Evolutionary conservation across 768 basidiomycete species (phyloP), one percentile per base, ranked within the genome.

Genomic region (Xerocomellus intermedius): DNA sequence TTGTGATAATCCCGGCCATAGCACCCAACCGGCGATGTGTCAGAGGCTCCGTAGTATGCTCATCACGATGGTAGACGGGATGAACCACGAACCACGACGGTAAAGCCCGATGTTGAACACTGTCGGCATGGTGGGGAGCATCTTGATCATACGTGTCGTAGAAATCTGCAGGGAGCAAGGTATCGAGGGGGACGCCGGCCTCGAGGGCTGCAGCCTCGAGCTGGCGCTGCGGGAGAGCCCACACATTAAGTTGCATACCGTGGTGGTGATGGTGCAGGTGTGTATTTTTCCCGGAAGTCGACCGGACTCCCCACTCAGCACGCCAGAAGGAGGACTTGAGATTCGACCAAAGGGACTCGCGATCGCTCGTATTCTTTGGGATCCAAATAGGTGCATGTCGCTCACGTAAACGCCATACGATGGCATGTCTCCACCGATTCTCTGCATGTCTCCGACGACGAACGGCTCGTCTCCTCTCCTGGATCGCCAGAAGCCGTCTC

Each of bases 121-220:
- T 42, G 2, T 8, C 12, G 16, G 43, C 14, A 19, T 58, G 55
- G 0, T 16, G 0, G 4, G 44, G 49, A 2, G 12, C 5, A 12
- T 55, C 60, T 30, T 28, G 47, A 37, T 51, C 44, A 26, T 65
- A 60, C 0, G 54, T 55, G 24, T 63, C 62, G 38, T 66, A 68
- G 37, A 75, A 73, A 24, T 66, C 68, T 7, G 68, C 65, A 3
- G 82, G 82, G 3, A 84, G 66, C 4, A 87, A 73, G 32, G 73
- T 75, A 36, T 75, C 72, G 2, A 86, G 74, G 1, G 86, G 79
- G 0, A 83, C 81, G 4, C 86, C 86, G 4, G 86, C 84, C 67
- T 90, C 89, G 60, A 84, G 73, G 5, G 86, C 84, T 4, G 86
- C 82, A 19, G 75, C 77, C 55, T 86, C 79, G 13, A 87, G 75